A percentile compares a stretch with the other conserved stretches of the same genome.
Evolutionary conservation across 1,139 yeast genomes (phyloP).

Genomic region (Yamadazyma dendronema): DNA sequence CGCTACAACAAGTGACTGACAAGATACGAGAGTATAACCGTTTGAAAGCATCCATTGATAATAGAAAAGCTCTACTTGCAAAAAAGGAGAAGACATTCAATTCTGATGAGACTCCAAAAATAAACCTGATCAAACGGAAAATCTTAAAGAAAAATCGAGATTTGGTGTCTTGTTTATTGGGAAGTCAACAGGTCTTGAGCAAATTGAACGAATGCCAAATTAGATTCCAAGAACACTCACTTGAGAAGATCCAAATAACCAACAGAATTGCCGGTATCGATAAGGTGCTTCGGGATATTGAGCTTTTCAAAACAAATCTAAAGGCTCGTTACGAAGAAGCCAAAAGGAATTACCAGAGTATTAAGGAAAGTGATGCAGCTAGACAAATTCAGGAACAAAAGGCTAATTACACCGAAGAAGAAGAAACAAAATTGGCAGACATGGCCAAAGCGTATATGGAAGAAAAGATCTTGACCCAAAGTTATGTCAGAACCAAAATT

Average conservation of each 20-base stretch:
- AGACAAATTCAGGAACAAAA: constrained; percentile 41
- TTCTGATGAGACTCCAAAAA: constrained; percentile 16
- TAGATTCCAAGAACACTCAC: constrained; percentile 16
- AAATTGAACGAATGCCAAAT: constrained; percentile 6
- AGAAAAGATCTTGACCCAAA: constrained; percentile 42
- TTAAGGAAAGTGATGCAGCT: constrained; percentile 46
- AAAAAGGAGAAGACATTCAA: constrained; percentile 2
- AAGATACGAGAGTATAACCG: constrained; percentile 1
- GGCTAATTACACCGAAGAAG: constrained; percentile 39
- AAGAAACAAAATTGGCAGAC: constrained; percentile 38
- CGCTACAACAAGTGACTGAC: not conserved
- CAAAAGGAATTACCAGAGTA: constrained; percentile 38
- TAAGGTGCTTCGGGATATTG: constrained; percentile 33
- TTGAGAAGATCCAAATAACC: constrained; percentile 19
- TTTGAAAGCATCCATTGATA: constrained; percentile 13
- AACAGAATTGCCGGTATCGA: constrained; percentile 28
- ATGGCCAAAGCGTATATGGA: constrained; percentile 46
- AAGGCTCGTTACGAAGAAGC: constrained; percentile 38
- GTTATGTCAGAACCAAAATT: constrained; percentile 29
- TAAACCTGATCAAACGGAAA: constrained; percentile 5
- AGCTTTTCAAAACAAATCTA: constrained; percentile 26
- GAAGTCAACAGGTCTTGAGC: not conserved
- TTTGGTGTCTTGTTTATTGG: not conserved
- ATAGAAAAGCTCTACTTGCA: constrained; percentile 1
- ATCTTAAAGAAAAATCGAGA: constrained; percentile 5